Base-by-base conservation (phyloP, 2,329 filamentous ascomycete species). In the Sclerotinia minor region DNA sequence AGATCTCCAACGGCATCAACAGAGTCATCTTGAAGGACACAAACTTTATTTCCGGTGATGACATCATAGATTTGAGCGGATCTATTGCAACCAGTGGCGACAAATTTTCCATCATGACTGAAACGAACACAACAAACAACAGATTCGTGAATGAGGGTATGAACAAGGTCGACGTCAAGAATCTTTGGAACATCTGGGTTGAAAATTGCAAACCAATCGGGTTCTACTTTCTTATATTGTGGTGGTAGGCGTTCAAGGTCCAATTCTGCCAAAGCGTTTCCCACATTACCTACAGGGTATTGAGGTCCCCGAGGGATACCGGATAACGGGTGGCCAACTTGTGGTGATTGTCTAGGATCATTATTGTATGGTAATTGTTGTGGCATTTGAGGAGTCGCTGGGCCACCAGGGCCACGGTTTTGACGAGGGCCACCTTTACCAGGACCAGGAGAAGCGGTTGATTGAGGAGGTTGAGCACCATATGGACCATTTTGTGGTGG, bases 21-120 rank as follows among this genome's bases (percentile, higher is more conserved):
- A 57, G 85, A 90, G 74, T 94, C 91, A 75, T 99, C 95, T 79
- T 97, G 92, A 45, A 98, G 83, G 69, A 95, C 90, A 73, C 92
- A 95, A 65, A 98, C 88, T 78, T 94, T 95, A 73, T 92, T 87
- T 67, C 95, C 95, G 21, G 87, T 91, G 75, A 87, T 85, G 53
- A 98, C 94, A 72, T 99, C 95, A 79, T 95, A 99, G 75, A 99
- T 99, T 80, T 98, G 94, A n/a, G 95, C 95, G n/a, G 93, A 97
- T 71, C 94, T 85, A 80, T 99, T 99, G 84, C 95, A 98, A 54
- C 95, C 95, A 6, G 95, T 99, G 9, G 95, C 95, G 67, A 99
- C 91, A 74, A 92, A 97, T 77, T 96, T 94, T 73, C 95, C 95
- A 76, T 99, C 95, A 67, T 91, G 87, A 78, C 94, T 98, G 83